These are phyloP conservation scores for Eimeria tenella DNA, from an alignment of 169 alveolate genomes.

Conservation along the genomic window DNA sequence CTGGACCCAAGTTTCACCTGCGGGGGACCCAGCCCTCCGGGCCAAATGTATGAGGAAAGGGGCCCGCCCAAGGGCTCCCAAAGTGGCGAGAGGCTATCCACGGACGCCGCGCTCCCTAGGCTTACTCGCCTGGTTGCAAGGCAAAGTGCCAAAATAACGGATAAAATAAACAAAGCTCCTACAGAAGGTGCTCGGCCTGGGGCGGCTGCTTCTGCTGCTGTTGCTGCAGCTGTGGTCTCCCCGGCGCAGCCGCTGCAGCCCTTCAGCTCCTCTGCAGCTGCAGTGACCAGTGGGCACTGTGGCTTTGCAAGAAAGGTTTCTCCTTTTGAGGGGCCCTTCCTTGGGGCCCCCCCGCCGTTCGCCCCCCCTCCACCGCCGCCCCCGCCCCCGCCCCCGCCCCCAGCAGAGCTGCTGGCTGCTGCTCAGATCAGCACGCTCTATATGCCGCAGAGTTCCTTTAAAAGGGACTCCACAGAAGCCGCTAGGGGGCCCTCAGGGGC, in stretches of 20 bases:
- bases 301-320: not conserved
- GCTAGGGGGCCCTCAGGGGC: not conserved
- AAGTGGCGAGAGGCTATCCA: not conserved
- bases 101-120: not conserved
- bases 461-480: not conserved
- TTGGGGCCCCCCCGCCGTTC: not conserved
- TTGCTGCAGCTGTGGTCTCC: not conserved
- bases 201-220: not conserved
- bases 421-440: not conserved
- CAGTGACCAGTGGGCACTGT: not conserved
- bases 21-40: not conserved
- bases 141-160: constrained; percentile 5
- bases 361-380: constrained; percentile 20
- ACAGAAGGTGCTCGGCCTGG: not conserved
- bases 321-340: not conserved
- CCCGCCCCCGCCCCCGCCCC: constrained; percentile 35
- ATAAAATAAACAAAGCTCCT: not conserved
- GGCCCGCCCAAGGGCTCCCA: constrained; percentile 11
- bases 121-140: constrained; percentile 1
- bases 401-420: constrained; percentile 9
- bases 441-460: not conserved
- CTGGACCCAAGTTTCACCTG: not conserved
- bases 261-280: not conserved
- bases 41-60: not conserved
- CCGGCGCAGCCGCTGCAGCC: not conserved